Evolutionary conservation across 2,329 filamentous ascomycete genomes (phyloP), one percentile per base, ranked within the genome.

Genomic region (Zymoseptoria tritici): DNA sequence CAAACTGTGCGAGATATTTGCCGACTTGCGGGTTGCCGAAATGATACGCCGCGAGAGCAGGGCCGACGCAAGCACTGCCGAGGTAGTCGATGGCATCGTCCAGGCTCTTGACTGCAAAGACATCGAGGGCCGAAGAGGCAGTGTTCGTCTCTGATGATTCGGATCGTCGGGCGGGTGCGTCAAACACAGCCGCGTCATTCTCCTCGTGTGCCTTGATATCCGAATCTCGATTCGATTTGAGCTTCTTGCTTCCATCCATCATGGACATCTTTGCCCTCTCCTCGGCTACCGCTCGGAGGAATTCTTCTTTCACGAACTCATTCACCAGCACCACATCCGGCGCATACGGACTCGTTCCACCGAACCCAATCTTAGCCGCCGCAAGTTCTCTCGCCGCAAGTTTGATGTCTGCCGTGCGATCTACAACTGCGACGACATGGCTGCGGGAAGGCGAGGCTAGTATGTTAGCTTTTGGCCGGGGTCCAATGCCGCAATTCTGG

Each of bases 271-370:
- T 68, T 11, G 73, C 71, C 0, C 70, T 68, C 29, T 79, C 75
- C 46, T 74, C 72, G 13, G 79, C 69, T 4, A 79, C 76, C 0
- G 80, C 79, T 53, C 80, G 76, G 0, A 83, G 69, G 63, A 87
- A 85, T 0, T 77, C 75, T 57, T 80, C 76, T 72, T 82, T 81
- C 3, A 78, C 75, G 60, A 80, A 87, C 62, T 87, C 85, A 61
- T 87, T 85, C n/a, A 88, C 84, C 0, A 87, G 71, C 0, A 87
- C 80, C 0, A 86, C 29, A 65, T 87, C 84, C 0, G 85, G 85
- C 0, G 83, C 81, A 66, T 86, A 87, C 0, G 83, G 78, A 0
- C 84, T 86, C 2, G 71, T 75, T 2, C 84, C 84, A 1, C 80
- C 75, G 29, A 85, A 82, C 13, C 73, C 72, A 64, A 86, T 82